These are phyloP conservation scores for Chamaecrista fasciculata DNA, from an alignment of 306 rosid species.

Conservation along the genomic window DNA sequence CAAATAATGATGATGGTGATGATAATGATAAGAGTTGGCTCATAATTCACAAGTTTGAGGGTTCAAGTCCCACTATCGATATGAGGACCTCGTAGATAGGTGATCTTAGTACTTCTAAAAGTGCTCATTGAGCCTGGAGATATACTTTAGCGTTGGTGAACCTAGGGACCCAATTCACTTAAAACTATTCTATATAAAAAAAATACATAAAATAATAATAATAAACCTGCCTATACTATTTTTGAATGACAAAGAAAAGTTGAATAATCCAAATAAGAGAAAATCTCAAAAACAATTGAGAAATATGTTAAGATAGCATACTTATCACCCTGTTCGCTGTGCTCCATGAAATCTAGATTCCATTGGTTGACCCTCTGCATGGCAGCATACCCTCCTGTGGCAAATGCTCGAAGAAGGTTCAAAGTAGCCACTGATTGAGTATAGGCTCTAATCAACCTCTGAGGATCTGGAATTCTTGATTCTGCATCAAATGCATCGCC, in stretches of 20 bases:
- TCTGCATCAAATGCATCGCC: slow-evolving; percentile 5
- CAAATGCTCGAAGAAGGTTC: slow-evolving; percentile 18
- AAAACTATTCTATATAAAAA: no score
- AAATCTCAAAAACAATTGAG: neutral
- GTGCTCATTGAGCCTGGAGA: no score
- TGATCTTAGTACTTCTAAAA: no score
- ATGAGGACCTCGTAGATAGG: no score
- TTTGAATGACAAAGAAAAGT: neutral
- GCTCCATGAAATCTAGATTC: slow-evolving; percentile 20
- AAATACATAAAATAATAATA: neutral
- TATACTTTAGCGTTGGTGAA: no score
- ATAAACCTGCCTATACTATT: neutral
- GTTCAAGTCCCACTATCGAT: no score
- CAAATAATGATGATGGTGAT: no score
- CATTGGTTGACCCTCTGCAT: slow-evolving; percentile 19
- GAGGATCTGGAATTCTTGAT: slow-evolving; percentile 13
- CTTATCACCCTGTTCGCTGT: slow-evolving; percentile 14
- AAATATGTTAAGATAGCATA: neutral
- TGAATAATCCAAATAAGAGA: neutral
- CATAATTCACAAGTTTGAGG: no score
- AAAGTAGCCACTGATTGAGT: slow-evolving; percentile 15
- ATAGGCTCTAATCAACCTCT: slow-evolving; percentile 11
- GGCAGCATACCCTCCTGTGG: slow-evolving; percentile 20
- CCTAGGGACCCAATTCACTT: neutral
- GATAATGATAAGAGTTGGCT: no score